Conservation (phyloP, 345 rosid genomes). For the Syzygium aqueum region DNA sequence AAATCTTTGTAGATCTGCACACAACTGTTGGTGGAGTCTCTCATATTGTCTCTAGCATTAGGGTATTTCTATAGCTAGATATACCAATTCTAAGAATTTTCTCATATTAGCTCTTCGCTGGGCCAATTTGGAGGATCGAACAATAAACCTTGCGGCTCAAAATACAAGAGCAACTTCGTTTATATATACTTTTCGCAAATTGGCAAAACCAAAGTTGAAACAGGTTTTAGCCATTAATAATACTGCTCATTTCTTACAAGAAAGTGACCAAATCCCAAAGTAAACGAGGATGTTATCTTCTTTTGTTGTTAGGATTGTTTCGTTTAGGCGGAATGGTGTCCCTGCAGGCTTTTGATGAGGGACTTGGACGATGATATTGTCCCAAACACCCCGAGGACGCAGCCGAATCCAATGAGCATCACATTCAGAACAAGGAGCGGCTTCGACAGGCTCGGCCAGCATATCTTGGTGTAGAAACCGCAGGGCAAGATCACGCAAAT, state of each 20-base stretch:
- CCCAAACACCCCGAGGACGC: constrained; percentile 44
- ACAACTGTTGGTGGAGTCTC: neutral
- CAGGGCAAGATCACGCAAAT: constrained; percentile 53
- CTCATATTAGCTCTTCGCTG: neutral
- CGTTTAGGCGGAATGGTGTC: constrained; percentile 5
- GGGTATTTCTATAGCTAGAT: neutral
- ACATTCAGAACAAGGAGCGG: constrained; percentile 22
- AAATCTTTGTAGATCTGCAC: neutral
- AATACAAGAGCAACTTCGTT: neutral
- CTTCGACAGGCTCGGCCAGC: constrained; percentile 31
- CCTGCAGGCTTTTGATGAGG: constrained; percentile 19
- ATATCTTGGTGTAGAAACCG: constrained; percentile 55
- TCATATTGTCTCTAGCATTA: neutral
- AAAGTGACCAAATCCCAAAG: neutral
- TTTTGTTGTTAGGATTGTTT: neutral
- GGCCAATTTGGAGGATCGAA: neutral
- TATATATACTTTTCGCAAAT: neutral
- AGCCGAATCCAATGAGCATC: constrained; percentile 37
- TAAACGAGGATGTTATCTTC: neutral
- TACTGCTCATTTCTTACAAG: neutral
- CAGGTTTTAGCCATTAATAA: neutral
- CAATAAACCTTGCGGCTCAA: neutral
- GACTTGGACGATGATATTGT: constrained; percentile 38
- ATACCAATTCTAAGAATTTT: neutral
- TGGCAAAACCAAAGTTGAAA: neutral